These are phyloP conservation scores for Apium graveolens DNA, from an alignment of 129 eudicot species.

Conservation along the genomic window DNA sequence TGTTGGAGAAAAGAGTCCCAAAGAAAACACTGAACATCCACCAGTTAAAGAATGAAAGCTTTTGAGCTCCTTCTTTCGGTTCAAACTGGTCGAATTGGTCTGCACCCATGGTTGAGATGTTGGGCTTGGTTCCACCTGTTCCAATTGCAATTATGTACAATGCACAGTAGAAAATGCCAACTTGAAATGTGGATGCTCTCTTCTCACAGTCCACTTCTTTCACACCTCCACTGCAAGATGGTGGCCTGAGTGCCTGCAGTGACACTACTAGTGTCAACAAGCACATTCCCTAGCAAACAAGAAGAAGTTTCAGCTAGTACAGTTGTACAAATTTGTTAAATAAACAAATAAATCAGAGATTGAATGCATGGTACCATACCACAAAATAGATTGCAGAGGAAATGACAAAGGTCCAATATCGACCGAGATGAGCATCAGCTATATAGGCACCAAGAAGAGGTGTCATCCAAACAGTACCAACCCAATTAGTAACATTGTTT, in stretches of 20 bases:
- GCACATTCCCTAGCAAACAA: constrained; percentile 50
- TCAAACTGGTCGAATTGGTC: constrained; percentile 24
- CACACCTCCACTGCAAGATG: constrained; percentile 36
- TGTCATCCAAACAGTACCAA: constrained; percentile 56
- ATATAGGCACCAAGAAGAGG: constrained; percentile 61
- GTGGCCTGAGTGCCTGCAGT: constrained; percentile 38
- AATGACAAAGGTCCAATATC: constrained; percentile 58
- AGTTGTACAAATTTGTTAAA: not conserved
- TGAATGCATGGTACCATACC: constrained; percentile 12
- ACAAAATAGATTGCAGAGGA: constrained; percentile 38
- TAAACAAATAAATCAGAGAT: not conserved
- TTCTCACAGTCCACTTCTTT: constrained; percentile 32
- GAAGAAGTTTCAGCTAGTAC: not conserved
- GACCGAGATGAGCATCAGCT: constrained; percentile 49
- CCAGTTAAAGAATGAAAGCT: constrained; percentile 70
- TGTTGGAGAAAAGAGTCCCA: constrained; percentile 53
- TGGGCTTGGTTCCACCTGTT: constrained; percentile 79
- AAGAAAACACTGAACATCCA: constrained; percentile 69
- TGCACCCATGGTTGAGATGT: constrained; percentile 72
- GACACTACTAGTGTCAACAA: constrained; percentile 51
- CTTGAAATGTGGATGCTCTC: constrained; percentile 40
- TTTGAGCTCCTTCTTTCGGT: constrained; percentile 47
- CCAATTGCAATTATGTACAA: constrained; percentile 60
- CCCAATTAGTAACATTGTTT: constrained; percentile 67
- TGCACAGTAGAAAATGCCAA: constrained; percentile 48